Percentiles rank a stretch among this genome's conserved stretches.
Evolutionary conservation across 1,284 basidiomycete genomes (phyloP).

Genomic region (Ustilago curta): DNA sequence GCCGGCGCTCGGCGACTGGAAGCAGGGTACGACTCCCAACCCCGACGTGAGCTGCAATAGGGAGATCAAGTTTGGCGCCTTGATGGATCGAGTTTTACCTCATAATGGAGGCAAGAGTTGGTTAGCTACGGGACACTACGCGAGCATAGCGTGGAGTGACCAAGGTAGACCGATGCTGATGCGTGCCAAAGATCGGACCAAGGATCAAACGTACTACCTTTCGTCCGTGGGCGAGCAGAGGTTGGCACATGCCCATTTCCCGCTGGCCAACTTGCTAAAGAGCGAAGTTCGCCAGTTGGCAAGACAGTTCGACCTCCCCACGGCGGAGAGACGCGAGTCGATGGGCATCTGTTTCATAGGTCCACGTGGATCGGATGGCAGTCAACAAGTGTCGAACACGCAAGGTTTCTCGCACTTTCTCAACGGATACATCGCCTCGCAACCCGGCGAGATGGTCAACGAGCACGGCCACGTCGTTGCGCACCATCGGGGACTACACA

Average conservation of each 20-base stretch:
- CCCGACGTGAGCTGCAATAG: conserved; percentile 94
- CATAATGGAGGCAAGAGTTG: conserved; percentile 56
- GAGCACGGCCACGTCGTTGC: conserved; percentile 75
- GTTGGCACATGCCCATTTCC: conserved; percentile 77
- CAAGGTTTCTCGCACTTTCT: conserved; percentile 41
- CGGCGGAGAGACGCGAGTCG: conserved; percentile 83
- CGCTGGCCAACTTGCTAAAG: conserved; percentile 60
- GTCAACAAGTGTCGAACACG: conserved; percentile 17
- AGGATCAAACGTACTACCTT: conserved; percentile 96
- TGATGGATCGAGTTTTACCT: conserved; percentile 74
- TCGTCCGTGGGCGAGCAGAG: conserved; percentile 70
- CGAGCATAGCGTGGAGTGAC: conserved; percentile 73
- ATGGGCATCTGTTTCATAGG: conserved; percentile 99
- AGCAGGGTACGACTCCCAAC: conserved; percentile 77
- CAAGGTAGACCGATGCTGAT: conserved; percentile 32
- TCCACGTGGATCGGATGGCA: conserved; percentile 69
- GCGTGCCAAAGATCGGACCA: conserved; percentile 70
- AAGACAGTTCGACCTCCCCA: conserved; percentile 76
- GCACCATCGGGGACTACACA: conserved; percentile 82
- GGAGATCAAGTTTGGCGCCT: conserved; percentile 92
- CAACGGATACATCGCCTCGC: conserved; percentile 79
- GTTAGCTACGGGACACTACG: conserved; percentile 94
- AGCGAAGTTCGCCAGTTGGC: conserved; percentile 83
- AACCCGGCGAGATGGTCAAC: conserved; percentile 78
- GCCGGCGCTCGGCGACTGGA: conserved; percentile 61